Evolutionary conservation across 495 filamentous ascomycete species (phyloP), one percentile per base, ranked within the genome.

Genomic region (Viridothelium virens): DNA sequence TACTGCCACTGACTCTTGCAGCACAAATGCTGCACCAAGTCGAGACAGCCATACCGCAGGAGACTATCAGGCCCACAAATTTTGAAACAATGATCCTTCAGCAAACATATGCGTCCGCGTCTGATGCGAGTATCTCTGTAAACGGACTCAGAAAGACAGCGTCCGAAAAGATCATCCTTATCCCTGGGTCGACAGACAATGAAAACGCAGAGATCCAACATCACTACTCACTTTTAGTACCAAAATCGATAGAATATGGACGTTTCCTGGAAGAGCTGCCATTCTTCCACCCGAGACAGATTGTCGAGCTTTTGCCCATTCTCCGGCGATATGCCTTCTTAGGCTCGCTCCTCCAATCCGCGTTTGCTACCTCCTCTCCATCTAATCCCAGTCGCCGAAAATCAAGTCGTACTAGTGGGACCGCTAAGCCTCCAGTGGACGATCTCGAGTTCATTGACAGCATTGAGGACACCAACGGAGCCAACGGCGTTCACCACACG

Each of bases 211-310:
- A 74, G 34, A 84, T 81, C 39, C 77, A 71, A 0, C 92, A 96
- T 65, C 72, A 70, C 61, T 91, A 91, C 74, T 86, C 82, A 0
- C 84, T 97, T 50, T 86, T 85, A 67, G 81, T 90, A 2, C 82
- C 88, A 63, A 88, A 90, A 31, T 18, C 59, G 67, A 80, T 84
- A 2, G 86, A 89, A 16, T 87, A 84, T 62, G 89, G 89, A 3
- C 81, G 86, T 44, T 82, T 81, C 2, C 73, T 98, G 34, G 83
- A 82, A 46, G 83, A 89, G 31, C 77, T 97, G 9, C 87, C 90
- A 1, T 96, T 98, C 70, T 85, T 86, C 1, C 94, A 97, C 72
- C 94, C 94, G 2, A 84, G 87, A 62, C 91, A 97, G 71, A 78
- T 98, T 14, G 77, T 92, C 36, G 83, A 83, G 47, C 85, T 96